Evolutionary conservation across 1,284 basidiomycete genomes (phyloP).

Genomic region (Sanghuangporus baumii): DNA sequence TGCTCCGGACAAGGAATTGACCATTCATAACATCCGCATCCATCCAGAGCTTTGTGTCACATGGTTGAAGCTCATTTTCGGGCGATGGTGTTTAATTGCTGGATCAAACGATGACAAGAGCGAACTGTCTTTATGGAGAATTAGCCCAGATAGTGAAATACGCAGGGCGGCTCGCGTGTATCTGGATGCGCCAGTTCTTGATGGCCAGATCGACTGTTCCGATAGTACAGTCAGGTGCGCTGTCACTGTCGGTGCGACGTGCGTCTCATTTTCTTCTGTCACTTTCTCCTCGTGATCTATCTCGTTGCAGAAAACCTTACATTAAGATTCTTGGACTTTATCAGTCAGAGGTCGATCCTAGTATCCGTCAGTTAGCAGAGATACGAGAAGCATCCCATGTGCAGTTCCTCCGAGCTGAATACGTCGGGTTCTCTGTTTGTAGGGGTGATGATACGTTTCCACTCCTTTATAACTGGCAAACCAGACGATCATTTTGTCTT

Average conservation of each 20-base stretch:
- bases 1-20: background rate
- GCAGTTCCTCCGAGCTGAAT: background rate
- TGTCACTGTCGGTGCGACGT: conserved; percentile 6
- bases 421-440: conserved; percentile 6
- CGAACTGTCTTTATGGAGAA: background rate
- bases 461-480: background rate
- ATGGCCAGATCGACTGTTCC: conserved; percentile 1
- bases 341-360: background rate
- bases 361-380: background rate
- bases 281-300: background rate
- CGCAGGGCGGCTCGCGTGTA: background rate
- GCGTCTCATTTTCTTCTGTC: background rate
- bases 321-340: background rate
- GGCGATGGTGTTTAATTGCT: conserved; percentile 6
- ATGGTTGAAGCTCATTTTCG: conserved; percentile 4
- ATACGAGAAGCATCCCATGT: conserved; percentile 8
- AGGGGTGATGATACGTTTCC: conserved; percentile 10
- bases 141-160: background rate
- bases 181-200: conserved; percentile 1
- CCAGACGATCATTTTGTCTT: background rate
- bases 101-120: background rate
- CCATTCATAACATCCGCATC: background rate
- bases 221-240: background rate
- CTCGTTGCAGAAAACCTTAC: background rate
- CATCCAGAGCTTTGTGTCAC: background rate